Percentiles rank a stretch among this genome's conserved stretches.
phyloP scores from a whole-genome alignment of 1,139 yeast genomes.

The Blastobotrys buckinghamii region DNA sequence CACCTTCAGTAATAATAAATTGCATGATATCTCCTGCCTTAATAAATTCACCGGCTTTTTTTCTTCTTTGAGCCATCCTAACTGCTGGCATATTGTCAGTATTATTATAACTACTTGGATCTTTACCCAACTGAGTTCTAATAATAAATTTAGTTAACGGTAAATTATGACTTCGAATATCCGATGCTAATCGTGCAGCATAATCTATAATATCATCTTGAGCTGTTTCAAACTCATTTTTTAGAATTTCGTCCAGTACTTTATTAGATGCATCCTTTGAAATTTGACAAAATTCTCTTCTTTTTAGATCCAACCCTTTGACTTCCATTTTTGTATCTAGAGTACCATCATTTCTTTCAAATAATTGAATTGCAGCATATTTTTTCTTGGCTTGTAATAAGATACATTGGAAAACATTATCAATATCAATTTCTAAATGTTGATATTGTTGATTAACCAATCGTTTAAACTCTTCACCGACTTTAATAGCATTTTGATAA shows the following conservation, averaged over 20 bases:
- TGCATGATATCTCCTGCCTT: conserved; percentile 90
- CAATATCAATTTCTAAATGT: conserved; percentile 88
- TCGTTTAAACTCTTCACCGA: conserved; percentile 79
- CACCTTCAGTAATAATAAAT: conserved; percentile 59
- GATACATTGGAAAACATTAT: conserved; percentile 81
- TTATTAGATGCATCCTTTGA: conserved; percentile 82
- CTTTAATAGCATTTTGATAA: conserved; percentile 66
- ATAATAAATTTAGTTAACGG: conserved; percentile 52
- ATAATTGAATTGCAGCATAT: conserved; percentile 81
- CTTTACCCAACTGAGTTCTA: conserved; percentile 37
- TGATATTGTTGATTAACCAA: conserved; percentile 85
- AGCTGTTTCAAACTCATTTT: conserved; percentile 78
- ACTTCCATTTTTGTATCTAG: conserved; percentile 66
- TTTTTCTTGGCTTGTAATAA: conserved; percentile 94
- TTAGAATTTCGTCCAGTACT: conserved; percentile 65
- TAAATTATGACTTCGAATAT: conserved; percentile 57
- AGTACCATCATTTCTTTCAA: conserved; percentile 39
- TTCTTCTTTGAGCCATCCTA: conserved; percentile 79
- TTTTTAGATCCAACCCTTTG: conserved; percentile 93
- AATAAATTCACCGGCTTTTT: conserved; percentile 74
- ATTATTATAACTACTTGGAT: conserved; percentile 42
- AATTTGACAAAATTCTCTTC: conserved; percentile 92
- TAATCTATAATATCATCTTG: conserved; percentile 67
- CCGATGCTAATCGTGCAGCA: conserved; percentile 53
- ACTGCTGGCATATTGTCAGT: conserved; percentile 80